A percentile compares a stretch with the other conserved stretches of the same genome.
Evolutionary conservation across 176 grass and related monocot genomes (phyloP).

Genomic region (Oryza glumipatula): DNA sequence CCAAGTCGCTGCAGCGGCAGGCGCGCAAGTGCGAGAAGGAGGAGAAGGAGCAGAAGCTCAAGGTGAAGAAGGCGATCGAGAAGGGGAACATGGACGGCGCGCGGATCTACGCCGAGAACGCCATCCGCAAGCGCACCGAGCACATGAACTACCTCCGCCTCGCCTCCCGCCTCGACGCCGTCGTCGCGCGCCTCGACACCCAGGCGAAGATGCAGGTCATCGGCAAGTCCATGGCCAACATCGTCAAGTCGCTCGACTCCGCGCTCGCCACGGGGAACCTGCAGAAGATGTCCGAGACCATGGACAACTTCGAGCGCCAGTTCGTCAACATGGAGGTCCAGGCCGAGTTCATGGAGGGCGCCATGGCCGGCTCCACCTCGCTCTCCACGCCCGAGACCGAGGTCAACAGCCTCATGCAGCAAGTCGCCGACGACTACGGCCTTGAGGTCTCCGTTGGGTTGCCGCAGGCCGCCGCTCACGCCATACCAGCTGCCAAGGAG

Average conservation of each 20-base stretch:
- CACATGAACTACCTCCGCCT: slow-evolving; percentile 98
- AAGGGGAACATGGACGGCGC: slow-evolving; percentile 97
- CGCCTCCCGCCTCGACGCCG: slow-evolving; percentile 91
- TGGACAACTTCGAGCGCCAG: slow-evolving; percentile 87
- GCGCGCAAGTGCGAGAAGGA: slow-evolving; percentile 98
- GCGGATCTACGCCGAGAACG: slow-evolving; percentile 98
- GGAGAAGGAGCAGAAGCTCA: slow-evolving; percentile 94
- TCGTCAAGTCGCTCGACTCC: slow-evolving; percentile 87
- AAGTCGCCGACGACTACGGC: slow-evolving; percentile 94
- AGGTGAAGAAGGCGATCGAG: slow-evolving; percentile 99
- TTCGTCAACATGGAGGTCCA: slow-evolving; percentile 99
- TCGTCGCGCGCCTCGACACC: slow-evolving; percentile 89
- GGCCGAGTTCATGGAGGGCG: slow-evolving; percentile 99
- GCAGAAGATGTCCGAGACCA: slow-evolving; percentile 99
- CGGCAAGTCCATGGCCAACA: slow-evolving; percentile 85
- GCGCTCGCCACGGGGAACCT: slow-evolving; percentile 78
- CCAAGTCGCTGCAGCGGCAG: slow-evolving; percentile 91
- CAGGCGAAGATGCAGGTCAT: slow-evolving; percentile 99
- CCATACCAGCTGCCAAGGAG: slow-evolving; percentile 78
- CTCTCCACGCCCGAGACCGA: slow-evolving; percentile 94
- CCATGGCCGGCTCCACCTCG: slow-evolving; percentile 80
- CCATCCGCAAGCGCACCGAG: slow-evolving; percentile 94
- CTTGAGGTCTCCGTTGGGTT: slow-evolving; percentile 90
- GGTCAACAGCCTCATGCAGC: slow-evolving; percentile 99
- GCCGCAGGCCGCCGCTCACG: slow-evolving; percentile 73